Evolutionary conservation across 2,329 filamentous ascomycete genomes (phyloP).

Genomic region (Neospermospora avenae): DNA sequence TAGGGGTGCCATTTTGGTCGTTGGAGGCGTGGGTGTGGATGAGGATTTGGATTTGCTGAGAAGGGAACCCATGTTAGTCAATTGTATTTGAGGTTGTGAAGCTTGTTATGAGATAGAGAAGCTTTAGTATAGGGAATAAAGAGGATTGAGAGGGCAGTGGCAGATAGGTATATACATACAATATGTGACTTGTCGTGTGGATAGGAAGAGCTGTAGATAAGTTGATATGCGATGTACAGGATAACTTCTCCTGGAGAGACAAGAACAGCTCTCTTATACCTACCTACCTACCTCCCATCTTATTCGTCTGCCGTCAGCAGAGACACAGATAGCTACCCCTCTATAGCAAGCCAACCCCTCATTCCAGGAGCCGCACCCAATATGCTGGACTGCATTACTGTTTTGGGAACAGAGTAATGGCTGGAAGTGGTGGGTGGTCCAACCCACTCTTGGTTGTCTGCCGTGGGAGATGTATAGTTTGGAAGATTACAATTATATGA

Average conservation of each 20-base stretch:
- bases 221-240: slow-evolving; percentile 17
- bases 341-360: slow-evolving; percentile 24
- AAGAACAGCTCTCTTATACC: slow-evolving; percentile 14
- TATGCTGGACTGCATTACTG: slow-evolving; percentile 24
- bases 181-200: slow-evolving; percentile 11
- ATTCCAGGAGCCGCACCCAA: slow-evolving; percentile 15
- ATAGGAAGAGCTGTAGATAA: slow-evolving; percentile 11
- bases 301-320: not conserved
- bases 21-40: slow-evolving; percentile 5
- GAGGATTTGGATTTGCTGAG: slow-evolving; percentile 33
- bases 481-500: too few relatives aligned
- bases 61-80: slow-evolving; percentile 33
- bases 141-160: too few relatives aligned
- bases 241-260: slow-evolving; percentile 18
- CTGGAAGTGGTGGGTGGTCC: not conserved
- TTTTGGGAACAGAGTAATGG: slow-evolving; percentile 15
- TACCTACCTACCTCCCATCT: not conserved
- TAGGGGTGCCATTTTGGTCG: slow-evolving; percentile 21
- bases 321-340: slow-evolving; percentile 5
- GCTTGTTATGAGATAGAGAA: too few relatives aligned
- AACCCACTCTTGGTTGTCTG: not conserved
- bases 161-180: slow-evolving; percentile 18
- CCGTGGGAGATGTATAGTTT: not conserved
- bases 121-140: too few relatives aligned
- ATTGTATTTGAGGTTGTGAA: not conserved